Evolutionary conservation across 176 grass and related monocot species (phyloP).

Genomic region (Cenchrus purpureus): DNA sequence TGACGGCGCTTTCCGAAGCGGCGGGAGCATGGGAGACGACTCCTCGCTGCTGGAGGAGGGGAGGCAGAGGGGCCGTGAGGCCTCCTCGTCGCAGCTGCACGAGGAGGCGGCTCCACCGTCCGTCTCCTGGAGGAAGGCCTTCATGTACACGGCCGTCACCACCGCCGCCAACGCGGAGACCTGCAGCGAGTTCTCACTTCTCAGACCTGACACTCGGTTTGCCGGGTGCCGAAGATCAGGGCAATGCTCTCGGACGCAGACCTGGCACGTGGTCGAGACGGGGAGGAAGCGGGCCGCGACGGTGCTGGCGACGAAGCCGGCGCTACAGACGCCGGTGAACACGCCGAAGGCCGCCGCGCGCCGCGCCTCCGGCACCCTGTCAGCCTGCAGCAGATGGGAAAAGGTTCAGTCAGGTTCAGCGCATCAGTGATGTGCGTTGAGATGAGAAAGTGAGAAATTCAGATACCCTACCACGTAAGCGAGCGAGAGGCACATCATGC

Average conservation of each 20-base stretch:
- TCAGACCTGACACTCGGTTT: not conserved
- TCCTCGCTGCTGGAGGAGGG: constrained; percentile 45
- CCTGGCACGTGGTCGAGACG: constrained; percentile 47
- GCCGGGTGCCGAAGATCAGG: too few relatives aligned
- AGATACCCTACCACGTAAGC: constrained; percentile 57
- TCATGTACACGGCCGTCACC: constrained; percentile 57
- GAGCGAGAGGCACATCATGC: constrained; percentile 64
- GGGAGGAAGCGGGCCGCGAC: constrained; percentile 51
- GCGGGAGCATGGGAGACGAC: constrained; percentile 47
- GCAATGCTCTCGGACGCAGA: not conserved
- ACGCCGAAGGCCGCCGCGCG: constrained; percentile 53
- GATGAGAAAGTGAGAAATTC: too few relatives aligned
- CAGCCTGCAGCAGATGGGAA: constrained; percentile 28
- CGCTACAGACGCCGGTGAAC: constrained; percentile 55
- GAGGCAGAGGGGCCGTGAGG: constrained; percentile 46
- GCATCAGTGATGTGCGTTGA: not conserved
- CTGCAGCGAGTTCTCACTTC: constrained; percentile 12
- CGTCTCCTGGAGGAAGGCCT: constrained; percentile 63
- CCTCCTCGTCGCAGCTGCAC: constrained; percentile 36
- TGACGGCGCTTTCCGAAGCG: constrained; percentile 49
- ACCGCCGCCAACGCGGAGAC: constrained; percentile 39
- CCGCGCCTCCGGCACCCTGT: constrained; percentile 37
- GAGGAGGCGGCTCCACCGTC: constrained; percentile 35
- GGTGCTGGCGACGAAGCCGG: constrained; percentile 53
- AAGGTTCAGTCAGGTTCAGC: too few relatives aligned